Conservation (phyloP, 1,284 basidiomycete genomes). For the Pseudozyma thailandica region DNA sequence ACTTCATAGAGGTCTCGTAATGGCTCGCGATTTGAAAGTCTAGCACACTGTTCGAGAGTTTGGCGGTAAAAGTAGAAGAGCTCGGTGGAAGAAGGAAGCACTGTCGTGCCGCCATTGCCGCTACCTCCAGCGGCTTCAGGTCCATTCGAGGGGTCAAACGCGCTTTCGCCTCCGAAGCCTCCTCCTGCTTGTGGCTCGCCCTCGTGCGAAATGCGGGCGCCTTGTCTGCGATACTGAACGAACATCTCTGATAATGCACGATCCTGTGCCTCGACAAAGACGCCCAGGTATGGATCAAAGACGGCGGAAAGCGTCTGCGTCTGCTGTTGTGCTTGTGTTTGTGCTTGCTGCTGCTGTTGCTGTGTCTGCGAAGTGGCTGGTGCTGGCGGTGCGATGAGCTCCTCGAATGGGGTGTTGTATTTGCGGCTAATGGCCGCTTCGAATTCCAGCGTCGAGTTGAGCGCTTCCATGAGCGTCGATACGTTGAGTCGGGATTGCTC, state of each 20-base stretch:
- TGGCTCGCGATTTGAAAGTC: constrained; percentile 61
- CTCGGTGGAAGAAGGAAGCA: constrained; percentile 92
- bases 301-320: constrained; percentile 74
- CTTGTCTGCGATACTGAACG: constrained; percentile 37
- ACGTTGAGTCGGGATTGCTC: constrained; percentile 60
- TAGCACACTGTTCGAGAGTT: constrained; percentile 91
- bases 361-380: neutral
- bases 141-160: constrained; percentile 72
- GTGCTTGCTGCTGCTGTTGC: constrained; percentile 11
- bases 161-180: constrained; percentile 68
- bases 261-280: constrained; percentile 97
- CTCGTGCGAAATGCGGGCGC: constrained; percentile 34
- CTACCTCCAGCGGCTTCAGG: constrained; percentile 71
- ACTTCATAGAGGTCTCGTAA: constrained; percentile 60
- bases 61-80: constrained; percentile 97
- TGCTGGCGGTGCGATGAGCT: constrained; percentile 28
- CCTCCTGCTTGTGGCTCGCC: constrained; percentile 17
- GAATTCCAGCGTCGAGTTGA: constrained; percentile 64
- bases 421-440: constrained; percentile 55
- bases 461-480: constrained; percentile 57
- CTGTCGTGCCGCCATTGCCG: constrained; percentile 74
- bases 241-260: constrained; percentile 70
- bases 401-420: constrained; percentile 50
- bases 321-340: constrained; percentile 2
- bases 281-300: constrained; percentile 89